Base-by-base conservation (phyloP, 768 basidiomycete genomes). In the Galerina sulciceps region DNA sequence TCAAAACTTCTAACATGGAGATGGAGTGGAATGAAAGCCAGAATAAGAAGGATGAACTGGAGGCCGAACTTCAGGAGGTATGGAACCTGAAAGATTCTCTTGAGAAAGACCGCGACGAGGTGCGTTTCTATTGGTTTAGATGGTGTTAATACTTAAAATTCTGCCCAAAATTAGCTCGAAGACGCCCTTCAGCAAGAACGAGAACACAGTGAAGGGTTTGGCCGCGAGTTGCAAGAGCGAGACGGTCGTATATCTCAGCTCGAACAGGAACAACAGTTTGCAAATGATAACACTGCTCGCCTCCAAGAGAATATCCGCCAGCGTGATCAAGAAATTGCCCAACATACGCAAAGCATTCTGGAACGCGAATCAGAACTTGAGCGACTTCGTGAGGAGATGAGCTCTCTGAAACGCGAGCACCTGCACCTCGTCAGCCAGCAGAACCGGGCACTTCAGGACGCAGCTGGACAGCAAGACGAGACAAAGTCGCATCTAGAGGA, bases 101-200 rank as follows among this genome's bases (percentile, higher is more conserved):
- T 13, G 85, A 88, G 67, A 81, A 78, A 61, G 85, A 88, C 66
- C 79, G 76, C 14, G 78, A 77, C 4, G 76, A 85, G 79, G 86
- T 88, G 65, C 23, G 76, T 66, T 40, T 59, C 57, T 38, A 13
- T 20, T 38, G 22, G 55, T 4, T 45, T 17, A 53, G 52, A 31
- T 22, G 23, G 5, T 18, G 54, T 37, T 18, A 22, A 26, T 11
- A 22, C 38, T 10, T 15, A 26, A 36, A 65, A 35, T 23, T 23
- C 45, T 56, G 26, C 31, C 18, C 35, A 50, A 26, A 45, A 22
- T 34, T 56, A 89, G 87, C 73, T 86, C n/a, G 77, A 83, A 23
- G 75, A 81, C 52, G 79, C 85, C 55, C 71, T 89, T 11, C 76
- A 75, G n/a, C 73, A 76, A 41, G 82, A 84, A 57, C 82, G 79